Evolutionary conservation across 2,329 filamentous ascomycete species (phyloP), one percentile per base, ranked within the genome.

Genomic region (Penicillium crustosum): DNA sequence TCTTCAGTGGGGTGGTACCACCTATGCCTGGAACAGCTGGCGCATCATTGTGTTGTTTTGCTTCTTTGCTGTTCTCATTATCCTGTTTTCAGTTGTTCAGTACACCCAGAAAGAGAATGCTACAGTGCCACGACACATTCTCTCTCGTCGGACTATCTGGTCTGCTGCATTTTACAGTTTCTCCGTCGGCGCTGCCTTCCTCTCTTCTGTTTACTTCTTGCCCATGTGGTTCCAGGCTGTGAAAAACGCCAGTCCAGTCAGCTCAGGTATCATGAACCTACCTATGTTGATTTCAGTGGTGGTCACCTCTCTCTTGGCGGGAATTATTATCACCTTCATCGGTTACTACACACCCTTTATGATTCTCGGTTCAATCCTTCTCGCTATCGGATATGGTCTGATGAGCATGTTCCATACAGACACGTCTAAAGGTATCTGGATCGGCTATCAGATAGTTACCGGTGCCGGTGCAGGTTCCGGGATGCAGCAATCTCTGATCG

Each of bases 101-200:
- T 83, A 44, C 77, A 82, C 74, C 68, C 74, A 79, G 65, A 75
- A 77, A 19, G 81, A 83, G 25, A 73, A 74, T 49, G 81, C 78
- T 7, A 81, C 79, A 8, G 68, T 84, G n/a, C 82, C 82, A 27
- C 80, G 79, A 33, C 71, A 78, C 17, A 75, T 84, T 49, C 75
- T 83, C 63, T 77, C 71, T 54, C 75, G 81, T 61, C 75, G 81
- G 23, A 76, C 69, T 38, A 67, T 78, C 21, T 66, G 71, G 12
- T 57, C 68, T 38, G 65, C 70, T 35, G 56, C 64, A 5, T 68
- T 68, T 57, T 77, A 71, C 66, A 62, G 64, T 21, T 55, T 55
- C 23, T 51, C 47, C 15, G 4, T 55, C 17, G 53, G 53, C 10
- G 31, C 53, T n/a, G 47, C 53, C 5, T 55, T 55, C 31, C 45